Percentiles rank a stretch among this genome's conserved stretches.
Conservation (phyloP, 306 rosid species). For the Cucurbita maxima region DNA sequence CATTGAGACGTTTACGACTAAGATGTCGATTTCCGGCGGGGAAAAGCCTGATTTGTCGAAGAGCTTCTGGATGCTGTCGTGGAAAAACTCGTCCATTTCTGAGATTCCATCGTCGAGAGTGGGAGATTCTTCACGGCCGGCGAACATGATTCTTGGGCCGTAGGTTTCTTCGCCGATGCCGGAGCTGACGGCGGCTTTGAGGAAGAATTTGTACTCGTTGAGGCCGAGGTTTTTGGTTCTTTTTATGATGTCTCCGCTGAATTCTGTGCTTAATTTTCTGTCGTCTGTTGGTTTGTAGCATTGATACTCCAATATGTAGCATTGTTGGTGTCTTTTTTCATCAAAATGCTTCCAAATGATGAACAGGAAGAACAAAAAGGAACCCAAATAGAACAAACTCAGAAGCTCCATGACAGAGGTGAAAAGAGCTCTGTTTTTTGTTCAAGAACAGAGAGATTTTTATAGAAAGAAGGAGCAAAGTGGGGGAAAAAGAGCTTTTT, state of each 20-base stretch:
- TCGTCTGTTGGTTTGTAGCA: conserved; percentile 67
- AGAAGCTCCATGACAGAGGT: conserved; percentile 37
- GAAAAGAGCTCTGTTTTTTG: neutral
- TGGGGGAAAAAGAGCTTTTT: too few relatives aligned
- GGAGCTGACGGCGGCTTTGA: conserved; percentile 74
- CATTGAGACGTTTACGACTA: conserved; percentile 80
- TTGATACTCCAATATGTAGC: conserved; percentile 63
- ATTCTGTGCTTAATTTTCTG: conserved; percentile 42
- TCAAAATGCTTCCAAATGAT: conserved; percentile 38
- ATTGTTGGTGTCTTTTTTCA: conserved; percentile 33
- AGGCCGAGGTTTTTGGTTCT: conserved; percentile 50
- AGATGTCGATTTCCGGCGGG: conserved; percentile 54
- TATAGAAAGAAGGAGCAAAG: too few relatives aligned
- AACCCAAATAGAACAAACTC: conserved; percentile 15
- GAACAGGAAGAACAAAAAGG: conserved; percentile 28
- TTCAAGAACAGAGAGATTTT: too few relatives aligned
- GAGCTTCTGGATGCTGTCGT: conserved; percentile 40
- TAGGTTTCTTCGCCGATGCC: conserved; percentile 90
- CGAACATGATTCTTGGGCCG: conserved; percentile 57
- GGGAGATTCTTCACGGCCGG: conserved; percentile 40
- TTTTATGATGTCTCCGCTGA: conserved; percentile 37
- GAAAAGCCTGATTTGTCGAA: conserved; percentile 33
- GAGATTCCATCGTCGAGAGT: conserved; percentile 29
- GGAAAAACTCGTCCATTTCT: conserved; percentile 79
- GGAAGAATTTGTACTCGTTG: conserved; percentile 57